phyloP scores from a whole-genome alignment of 129 eudicot genomes.

The Centrapalus pauciflorus region DNA sequence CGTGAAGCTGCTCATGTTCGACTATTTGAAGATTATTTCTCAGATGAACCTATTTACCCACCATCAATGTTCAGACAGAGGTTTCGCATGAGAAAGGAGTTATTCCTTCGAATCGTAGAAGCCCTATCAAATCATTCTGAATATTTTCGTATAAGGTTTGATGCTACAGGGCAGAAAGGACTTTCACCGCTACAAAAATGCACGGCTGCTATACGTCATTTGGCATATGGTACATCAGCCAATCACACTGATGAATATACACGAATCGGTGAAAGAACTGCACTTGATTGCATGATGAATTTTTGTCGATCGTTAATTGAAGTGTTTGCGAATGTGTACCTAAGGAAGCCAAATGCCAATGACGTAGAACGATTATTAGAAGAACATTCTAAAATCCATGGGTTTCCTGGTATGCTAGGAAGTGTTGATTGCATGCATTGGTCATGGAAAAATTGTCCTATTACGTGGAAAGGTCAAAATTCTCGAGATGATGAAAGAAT shows the following conservation, averaged over 20 bases:
- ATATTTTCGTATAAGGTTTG: neutral
- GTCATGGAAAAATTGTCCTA: slow-evolving; percentile 20
- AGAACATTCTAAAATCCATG: neutral
- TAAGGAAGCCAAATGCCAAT: slow-evolving; percentile 4
- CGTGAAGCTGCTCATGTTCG: neutral
- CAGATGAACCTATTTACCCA: neutral
- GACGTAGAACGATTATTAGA: neutral
- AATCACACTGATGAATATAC: slow-evolving; percentile 8
- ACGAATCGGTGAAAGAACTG: neutral
- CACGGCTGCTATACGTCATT: neutral
- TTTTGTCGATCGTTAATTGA: neutral
- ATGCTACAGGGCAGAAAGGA: neutral
- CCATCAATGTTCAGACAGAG: neutral
- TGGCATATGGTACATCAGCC: slow-evolving; percentile 5
- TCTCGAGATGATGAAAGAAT: neutral
- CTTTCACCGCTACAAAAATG: slow-evolving; percentile 6
- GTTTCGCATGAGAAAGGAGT: neutral
- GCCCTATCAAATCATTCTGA: neutral
- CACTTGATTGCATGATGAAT: neutral
- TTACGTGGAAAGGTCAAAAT: neutral
- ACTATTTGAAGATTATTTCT: neutral
- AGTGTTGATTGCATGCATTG: slow-evolving; percentile 10
- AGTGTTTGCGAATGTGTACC: neutral
- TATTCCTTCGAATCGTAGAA: neutral
- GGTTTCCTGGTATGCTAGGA: slow-evolving; percentile 6